phyloP scores from a whole-genome alignment of 805 yeast genomes.

The Pichia kluyveri region DNA sequence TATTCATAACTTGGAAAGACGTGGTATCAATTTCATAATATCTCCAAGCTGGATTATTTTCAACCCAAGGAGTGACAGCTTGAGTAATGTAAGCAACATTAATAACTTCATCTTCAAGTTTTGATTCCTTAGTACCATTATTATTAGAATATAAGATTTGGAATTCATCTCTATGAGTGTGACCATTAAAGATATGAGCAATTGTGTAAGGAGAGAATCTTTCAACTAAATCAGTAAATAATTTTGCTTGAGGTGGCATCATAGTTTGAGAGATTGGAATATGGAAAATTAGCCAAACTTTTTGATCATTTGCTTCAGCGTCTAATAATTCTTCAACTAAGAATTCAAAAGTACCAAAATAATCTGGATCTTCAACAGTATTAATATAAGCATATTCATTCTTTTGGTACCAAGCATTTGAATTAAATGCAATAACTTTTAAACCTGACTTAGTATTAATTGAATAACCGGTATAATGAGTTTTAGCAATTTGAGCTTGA shows the following conservation, averaged over 20 bases:
- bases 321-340: conserved; percentile 53
- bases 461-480: conserved; percentile 56
- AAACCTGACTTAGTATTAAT: conserved; percentile 46
- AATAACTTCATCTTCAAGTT: conserved; percentile 36
- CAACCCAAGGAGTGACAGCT: conserved; percentile 52
- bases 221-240: conserved; percentile 48
- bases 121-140: conserved; percentile 26
- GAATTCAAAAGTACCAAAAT: conserved; percentile 55
- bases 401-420: conserved; percentile 58
- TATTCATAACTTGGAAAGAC: conserved; percentile 52
- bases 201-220: conserved; percentile 62
- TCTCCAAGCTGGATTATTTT: conserved; percentile 64
- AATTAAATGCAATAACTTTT: conserved; percentile 53
- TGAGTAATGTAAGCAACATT: conserved; percentile 59
- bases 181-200: conserved; percentile 64
- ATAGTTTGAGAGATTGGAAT: conserved; percentile 56
- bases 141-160: conserved; percentile 41
- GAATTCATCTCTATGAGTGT: conserved; percentile 64
- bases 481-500: conserved; percentile 27
- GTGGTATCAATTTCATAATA: conserved; percentile 57
- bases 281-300: conserved; percentile 71
- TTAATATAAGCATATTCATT: conserved; percentile 49
- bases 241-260: conserved; percentile 50
- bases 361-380: conserved; percentile 41
- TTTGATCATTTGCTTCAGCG: conserved; percentile 46